Base-by-base conservation (phyloP, 257 asterid species). In the Anisodus acutangulus region DNA sequence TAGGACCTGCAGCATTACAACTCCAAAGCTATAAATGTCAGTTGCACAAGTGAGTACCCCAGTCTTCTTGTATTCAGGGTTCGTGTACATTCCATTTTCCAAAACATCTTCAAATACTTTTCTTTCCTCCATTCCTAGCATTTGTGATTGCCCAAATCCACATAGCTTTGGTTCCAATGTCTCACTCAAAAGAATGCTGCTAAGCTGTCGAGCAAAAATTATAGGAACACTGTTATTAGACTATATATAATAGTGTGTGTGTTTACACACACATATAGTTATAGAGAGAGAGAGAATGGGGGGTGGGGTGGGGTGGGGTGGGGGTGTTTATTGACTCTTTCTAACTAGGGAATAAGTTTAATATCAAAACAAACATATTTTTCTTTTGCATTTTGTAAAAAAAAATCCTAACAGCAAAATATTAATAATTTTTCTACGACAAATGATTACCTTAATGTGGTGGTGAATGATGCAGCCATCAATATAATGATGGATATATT, bases 41-140 rank as follows among this genome's bases (percentile, higher is more conserved):
- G 95, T 91, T 16, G 97, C 94, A 86, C 94, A 83, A 45, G 97
- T 92, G 89, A 94, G 88, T 84, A 91, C 90, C 76, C 97, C 97
- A 67, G 91, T 90, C 83, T 94, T 94, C 95, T 92, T 94, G 74
- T 94, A 94, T 83, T 94, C 97, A 7, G 98, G 98, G 76, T 94
- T 97, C 94, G 92, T 90, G 62, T 93, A 93, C 16, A 94, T 96
- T 81, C 92, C 89, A 41, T 95, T 94, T 78, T 96, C 98, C 12
- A 94, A 89, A 83, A 94, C 93, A 84, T 93, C 97, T 84, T 94
- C 91, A 37, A 83, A 94, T 67, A 91, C 97, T 90, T 91, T 90
- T 72, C 93, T 92, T 88, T 94, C 94, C 22, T 94, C 93, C 92
- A 93, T 91, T 6, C 90, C 94, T 84, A 93, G 60, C 91, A 93